Evolutionary conservation across 306 rosid species (phyloP), one percentile per base, ranked within the genome.

Genomic region (Vigna unguiculata): DNA sequence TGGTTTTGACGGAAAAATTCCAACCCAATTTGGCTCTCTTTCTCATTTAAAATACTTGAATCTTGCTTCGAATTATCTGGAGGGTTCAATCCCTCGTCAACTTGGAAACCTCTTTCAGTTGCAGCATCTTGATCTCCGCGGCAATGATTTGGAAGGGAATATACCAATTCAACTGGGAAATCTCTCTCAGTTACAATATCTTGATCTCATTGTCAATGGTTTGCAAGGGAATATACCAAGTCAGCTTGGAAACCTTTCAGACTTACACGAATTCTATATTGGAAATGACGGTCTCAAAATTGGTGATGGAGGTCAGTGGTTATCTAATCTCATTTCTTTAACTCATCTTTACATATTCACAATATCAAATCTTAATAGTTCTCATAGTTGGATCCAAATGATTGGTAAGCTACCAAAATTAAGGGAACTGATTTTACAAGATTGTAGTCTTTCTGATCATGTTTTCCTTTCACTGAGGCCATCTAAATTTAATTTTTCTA

Each of bases 271-370:
- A 24, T 84, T 83, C 38, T 9, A 25, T 54, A 61, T 83, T 47
- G 62, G 34, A 7, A 0, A 0, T 0, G 2, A 0, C 8, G 43
- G 43, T 69, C 74, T 73, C 2, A 38, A 75, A 80, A 12, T 75
- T 36, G 12, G 43, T 1, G 3, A 17, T 54, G 75, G 78, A 51
- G 74, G 55, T 25, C n/a, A 69, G n/a, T 83, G 79, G 84, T 3
- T 83, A 12, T 63, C 30, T 30, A 8, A 63, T 53, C 19, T 46
- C 11, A 43, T 88, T 93, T 72, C 96, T 77, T 75, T 97, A 97
- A 14, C 78, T 15, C 71, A 75, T 75, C 79, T 83, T 70, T 20
- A 46, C 71, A 47, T 75, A 2, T 1, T 4, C 0, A 0, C 1
- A 0, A 3, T 75, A 8, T 1, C 16, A 1, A 36, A 79, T 70